A percentile compares a stretch with the other conserved stretches of the same genome.
phyloP scores from a whole-genome alignment of 768 basidiomycete species.

The Cantharellus cinnabarinus region DNA sequence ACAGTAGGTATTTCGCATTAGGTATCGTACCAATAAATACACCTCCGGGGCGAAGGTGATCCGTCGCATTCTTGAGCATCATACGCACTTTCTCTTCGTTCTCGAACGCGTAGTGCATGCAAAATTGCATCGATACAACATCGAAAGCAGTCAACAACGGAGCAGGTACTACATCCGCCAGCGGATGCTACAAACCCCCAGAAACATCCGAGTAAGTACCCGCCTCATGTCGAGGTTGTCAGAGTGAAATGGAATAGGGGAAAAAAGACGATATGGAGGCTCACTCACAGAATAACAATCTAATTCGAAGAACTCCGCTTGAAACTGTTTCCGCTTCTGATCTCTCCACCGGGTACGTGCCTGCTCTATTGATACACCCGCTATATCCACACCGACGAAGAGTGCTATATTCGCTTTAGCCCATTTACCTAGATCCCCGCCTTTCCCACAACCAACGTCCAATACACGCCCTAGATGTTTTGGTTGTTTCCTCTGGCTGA shows the following conservation, averaged over 20 bases:
- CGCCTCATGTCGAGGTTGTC: not conserved
- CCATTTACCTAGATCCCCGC: constrained; percentile 95
- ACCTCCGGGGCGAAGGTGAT: constrained; percentile 64
- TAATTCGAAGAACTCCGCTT: constrained; percentile 62
- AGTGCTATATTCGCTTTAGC: constrained; percentile 62
- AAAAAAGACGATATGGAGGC: not conserved
- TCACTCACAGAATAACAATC: constrained; percentile 58
- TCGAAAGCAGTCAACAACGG: constrained; percentile 58
- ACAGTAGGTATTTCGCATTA: constrained; percentile 71
- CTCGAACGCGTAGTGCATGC: constrained; percentile 99
- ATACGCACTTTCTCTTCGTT: constrained; percentile 64
- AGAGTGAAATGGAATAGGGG: not conserved
- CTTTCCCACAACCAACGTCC: constrained; percentile 98
- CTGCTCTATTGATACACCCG: constrained; percentile 71
- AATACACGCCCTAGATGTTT: constrained; percentile 35
- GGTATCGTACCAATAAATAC: constrained; percentile 96
- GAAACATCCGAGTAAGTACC: not conserved
- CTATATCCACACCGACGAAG: constrained; percentile 74
- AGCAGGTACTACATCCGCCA: constrained; percentile 48
- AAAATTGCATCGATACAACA: constrained; percentile 96
- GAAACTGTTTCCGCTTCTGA: constrained; percentile 29
- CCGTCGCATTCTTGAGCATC: constrained; percentile 82
- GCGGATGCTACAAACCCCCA: constrained; percentile 23
- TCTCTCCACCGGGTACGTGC: constrained; percentile 48
- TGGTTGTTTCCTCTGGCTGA: constrained; percentile 6